Conservation (phyloP, 139 green algal species). For the Pycnococcus provasolii region DNA sequence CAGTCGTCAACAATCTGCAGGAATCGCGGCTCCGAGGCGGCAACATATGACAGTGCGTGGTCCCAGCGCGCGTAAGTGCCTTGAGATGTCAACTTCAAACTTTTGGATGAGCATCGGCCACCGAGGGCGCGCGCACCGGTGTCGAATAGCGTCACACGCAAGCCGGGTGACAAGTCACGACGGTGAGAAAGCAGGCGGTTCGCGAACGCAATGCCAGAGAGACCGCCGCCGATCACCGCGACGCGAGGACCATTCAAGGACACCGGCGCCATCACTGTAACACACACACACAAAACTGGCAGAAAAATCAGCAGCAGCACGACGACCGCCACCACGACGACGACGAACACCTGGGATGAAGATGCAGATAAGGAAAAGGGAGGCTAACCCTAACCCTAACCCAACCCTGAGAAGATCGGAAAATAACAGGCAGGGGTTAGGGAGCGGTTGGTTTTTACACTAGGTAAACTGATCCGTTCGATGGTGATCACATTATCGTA, state of each 20-base stretch:
- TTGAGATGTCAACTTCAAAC: background rate
- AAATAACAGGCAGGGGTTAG: no score
- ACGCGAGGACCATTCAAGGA: background rate
- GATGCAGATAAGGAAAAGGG: no score
- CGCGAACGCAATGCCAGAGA: conserved; percentile 6
- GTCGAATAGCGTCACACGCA: background rate
- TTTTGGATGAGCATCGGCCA: background rate
- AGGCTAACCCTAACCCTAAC: no score
- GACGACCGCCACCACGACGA: no score
- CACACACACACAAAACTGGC: no score
- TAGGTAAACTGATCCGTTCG: no score
- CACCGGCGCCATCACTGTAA: no score
- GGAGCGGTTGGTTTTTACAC: no score
- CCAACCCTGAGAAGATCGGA: no score
- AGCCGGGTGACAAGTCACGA: background rate
- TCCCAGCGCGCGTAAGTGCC: conserved; percentile 16
- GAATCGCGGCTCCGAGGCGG: conserved; percentile 13
- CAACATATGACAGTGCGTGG: background rate
- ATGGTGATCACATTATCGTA: no score
- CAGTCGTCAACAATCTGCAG: conserved; percentile 37
- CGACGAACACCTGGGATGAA: no score
- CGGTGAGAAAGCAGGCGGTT: background rate
- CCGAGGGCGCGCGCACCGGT: conserved; percentile 27
- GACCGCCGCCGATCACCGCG: conserved; percentile 2
- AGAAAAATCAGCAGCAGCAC: no score